These are phyloP conservation scores for Leccinum variicolor DNA, from an alignment of 768 basidiomycete genomes.

Conservation along the genomic window DNA sequence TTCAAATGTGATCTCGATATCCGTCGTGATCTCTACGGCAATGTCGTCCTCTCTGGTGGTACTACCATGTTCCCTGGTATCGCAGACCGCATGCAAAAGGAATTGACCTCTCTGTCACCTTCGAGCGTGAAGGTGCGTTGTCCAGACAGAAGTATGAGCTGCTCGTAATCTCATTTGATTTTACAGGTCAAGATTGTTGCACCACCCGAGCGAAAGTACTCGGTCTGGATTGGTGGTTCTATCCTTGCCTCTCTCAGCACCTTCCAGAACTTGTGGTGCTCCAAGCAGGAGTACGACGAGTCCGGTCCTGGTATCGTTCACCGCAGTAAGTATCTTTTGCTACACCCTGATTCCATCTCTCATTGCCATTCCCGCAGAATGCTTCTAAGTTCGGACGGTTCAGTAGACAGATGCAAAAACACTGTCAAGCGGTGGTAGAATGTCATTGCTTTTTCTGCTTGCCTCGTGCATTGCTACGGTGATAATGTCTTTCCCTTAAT, in stretches of 20 bases:
- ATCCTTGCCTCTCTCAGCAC: conserved; percentile 87
- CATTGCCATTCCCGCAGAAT: conserved; percentile 15
- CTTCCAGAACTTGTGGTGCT: conserved; percentile 97
- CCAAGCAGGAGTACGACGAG: conserved; percentile 91
- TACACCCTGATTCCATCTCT: not conserved
- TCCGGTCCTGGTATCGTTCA: conserved; percentile 76
- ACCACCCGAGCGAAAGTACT: conserved; percentile 92
- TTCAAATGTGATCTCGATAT: conserved; percentile 69
- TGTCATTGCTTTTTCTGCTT: conserved; percentile 15
- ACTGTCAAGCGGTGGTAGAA: conserved; percentile 27
- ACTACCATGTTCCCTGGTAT: conserved; percentile 98
- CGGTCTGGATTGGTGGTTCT: conserved; percentile 91
- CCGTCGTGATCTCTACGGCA: conserved; percentile 35
- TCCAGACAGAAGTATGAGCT: not conserved
- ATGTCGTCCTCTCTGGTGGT: conserved; percentile 63
- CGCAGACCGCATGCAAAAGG: conserved; percentile 94
- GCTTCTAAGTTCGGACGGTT: conserved; percentile 21
- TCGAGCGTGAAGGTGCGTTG: conserved; percentile 76
- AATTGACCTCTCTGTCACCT: conserved; percentile 74
- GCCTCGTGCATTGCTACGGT: conserved; percentile 13
- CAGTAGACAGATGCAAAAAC: conserved; percentile 19
- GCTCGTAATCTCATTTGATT: not conserved
- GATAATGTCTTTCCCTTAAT: conserved; percentile 17
- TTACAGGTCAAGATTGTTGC: conserved; percentile 83
- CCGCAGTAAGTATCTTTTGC: conserved; percentile 52